phyloP scores from a whole-genome alignment of 345 rosid genomes.

The Lumnitzera littorea region DNA sequence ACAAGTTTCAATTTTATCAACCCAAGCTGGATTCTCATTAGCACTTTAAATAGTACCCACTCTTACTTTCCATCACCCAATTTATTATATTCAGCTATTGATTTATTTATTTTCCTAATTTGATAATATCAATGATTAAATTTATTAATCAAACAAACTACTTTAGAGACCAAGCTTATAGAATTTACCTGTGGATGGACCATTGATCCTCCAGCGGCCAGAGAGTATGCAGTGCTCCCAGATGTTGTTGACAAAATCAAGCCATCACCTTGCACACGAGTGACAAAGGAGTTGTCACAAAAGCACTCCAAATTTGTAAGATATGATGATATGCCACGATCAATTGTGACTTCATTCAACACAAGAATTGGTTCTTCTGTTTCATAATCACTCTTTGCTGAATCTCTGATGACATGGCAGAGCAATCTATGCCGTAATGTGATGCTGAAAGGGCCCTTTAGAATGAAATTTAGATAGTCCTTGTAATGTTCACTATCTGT shows the following conservation, averaged over 20 bases:
- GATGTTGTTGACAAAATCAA: conserved; percentile 91
- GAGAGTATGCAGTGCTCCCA: conserved; percentile 98
- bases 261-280: conserved; percentile 99
- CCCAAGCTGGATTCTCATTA: no score
- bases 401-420: conserved; percentile 74
- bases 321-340: conserved; percentile 89
- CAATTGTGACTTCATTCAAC: conserved; percentile 96
- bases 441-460: conserved; percentile 87
- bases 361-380: conserved; percentile 76
- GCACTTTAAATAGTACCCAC: no score
- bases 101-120: no score
- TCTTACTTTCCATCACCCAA: no score
- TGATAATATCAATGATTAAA: no score
- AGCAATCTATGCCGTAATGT: conserved; percentile 83
- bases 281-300: conserved; percentile 89
- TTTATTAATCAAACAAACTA: no score
- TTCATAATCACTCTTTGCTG: conserved; percentile 65
- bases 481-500: conserved; percentile 82
- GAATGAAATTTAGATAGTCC: conserved; percentile 69
- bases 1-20: no score
- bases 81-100: no score
- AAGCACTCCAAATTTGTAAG: conserved; percentile 97
- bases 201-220: conserved; percentile 99
- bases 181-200: conserved; percentile 88
- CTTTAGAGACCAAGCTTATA: neutral